phyloP scores from a whole-genome alignment of 345 rosid species.

The Moricandia arvensis region DNA sequence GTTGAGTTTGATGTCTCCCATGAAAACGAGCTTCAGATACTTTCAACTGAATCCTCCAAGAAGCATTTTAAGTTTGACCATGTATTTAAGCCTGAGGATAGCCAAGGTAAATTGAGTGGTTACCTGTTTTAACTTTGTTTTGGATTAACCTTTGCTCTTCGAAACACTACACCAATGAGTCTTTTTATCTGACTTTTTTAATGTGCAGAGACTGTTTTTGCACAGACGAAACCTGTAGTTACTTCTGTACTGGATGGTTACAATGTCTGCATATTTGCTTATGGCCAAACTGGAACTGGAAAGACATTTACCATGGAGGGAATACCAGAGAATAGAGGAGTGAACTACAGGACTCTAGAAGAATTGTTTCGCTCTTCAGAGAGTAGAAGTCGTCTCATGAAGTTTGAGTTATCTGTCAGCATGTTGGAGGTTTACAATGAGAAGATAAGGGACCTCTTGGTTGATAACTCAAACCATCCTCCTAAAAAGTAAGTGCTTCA shows the following conservation, averaged over 20 bases:
- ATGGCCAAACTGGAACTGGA: neutral
- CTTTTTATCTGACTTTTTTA: neutral
- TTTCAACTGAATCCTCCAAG: neutral
- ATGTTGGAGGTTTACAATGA: neutral
- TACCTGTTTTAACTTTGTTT: neutral
- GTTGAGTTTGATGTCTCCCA: neutral
- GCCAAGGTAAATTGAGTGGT: neutral
- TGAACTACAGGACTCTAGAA: neutral
- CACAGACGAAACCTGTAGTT: neutral
- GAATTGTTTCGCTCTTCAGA: neutral
- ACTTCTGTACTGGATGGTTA: neutral
- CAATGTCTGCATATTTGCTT: neutral
- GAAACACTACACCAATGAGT: neutral
- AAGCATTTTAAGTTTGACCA: neutral
- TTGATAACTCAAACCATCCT: neutral
- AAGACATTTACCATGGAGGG: neutral
- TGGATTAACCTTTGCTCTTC: too few species aligned
- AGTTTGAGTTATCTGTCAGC: neutral
- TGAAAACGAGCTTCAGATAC: neutral
- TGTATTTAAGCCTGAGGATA: neutral
- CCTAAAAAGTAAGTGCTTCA: neutral
- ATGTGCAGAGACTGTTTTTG: neutral
- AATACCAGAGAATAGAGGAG: neutral
- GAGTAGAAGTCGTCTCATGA: neutral
- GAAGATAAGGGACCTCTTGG: constrained; percentile 1